These are phyloP conservation scores for Hemerocallis citrina DNA, from an alignment of 106 monocot species.

Conservation along the genomic window DNA sequence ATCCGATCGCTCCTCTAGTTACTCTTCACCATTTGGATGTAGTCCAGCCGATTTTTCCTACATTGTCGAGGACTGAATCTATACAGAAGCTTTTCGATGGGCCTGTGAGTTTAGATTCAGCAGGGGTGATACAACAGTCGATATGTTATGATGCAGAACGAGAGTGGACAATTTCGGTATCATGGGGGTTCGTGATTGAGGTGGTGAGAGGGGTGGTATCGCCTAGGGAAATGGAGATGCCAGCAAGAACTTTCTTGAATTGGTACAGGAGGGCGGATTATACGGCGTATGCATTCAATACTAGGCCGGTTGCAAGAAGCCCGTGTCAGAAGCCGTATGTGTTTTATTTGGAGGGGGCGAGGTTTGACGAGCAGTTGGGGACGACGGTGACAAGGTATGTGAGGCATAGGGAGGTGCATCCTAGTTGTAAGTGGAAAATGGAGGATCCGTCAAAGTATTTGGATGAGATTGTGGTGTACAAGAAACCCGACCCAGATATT, in stretches of 20 bases:
- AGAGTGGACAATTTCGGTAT: constrained; percentile 73
- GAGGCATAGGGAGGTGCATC: constrained; percentile 18
- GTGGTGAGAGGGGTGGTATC: constrained; percentile 63
- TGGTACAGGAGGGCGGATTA: constrained; percentile 84
- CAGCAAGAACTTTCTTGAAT: constrained; percentile 82
- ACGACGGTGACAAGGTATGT: constrained; percentile 53
- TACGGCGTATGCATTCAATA: constrained; percentile 82
- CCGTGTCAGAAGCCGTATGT: constrained; percentile 71
- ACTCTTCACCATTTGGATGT: constrained; percentile 87
- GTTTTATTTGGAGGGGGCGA: constrained; percentile 47
- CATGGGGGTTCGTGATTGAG: constrained; percentile 90
- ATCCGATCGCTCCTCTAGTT: constrained; percentile 73
- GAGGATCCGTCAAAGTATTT: constrained; percentile 38
- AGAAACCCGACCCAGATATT: constrained; percentile 60
- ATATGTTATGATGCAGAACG: constrained; percentile 55
- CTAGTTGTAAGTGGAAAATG: constrained; percentile 60
- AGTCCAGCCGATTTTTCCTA: constrained; percentile 71
- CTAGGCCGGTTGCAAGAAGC: constrained; percentile 62
- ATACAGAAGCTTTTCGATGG: constrained; percentile 52
- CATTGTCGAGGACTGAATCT: constrained; percentile 19
- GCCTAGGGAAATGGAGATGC: constrained; percentile 92
- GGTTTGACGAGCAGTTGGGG: constrained; percentile 2
- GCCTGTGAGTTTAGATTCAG: constrained; percentile 59
- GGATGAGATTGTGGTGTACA: constrained; percentile 60
- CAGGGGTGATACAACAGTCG: constrained; percentile 81